Percentiles rank a stretch among this genome's conserved stretches.
Evolutionary conservation across 2,329 filamentous ascomycete genomes (phyloP).

Genomic region (Aspergillus pseudonomiae): DNA sequence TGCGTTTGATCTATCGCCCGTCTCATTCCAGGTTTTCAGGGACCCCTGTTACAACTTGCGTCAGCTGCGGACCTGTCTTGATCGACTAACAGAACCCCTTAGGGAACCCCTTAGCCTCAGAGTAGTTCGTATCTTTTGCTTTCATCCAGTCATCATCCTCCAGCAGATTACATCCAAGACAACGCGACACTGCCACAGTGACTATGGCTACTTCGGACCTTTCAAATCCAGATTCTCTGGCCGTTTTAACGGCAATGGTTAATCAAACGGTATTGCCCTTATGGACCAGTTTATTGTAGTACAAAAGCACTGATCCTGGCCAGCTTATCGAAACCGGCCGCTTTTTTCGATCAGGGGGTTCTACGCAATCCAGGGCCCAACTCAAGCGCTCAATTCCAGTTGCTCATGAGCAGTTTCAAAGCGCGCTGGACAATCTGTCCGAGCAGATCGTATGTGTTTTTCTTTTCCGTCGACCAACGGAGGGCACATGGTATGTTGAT

Average conservation of each 20-base stretch:
- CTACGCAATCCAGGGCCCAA: conserved; percentile 36
- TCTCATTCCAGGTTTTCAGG: neutral
- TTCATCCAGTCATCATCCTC: neutral
- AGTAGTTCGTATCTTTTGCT: neutral
- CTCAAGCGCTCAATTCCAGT: conserved; percentile 42
- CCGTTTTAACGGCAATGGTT: conserved; percentile 37
- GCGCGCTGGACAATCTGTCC: conserved; percentile 43
- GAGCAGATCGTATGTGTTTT: conserved; percentile 45
- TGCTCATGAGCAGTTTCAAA: conserved; percentile 44
- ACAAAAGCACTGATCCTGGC: conserved; percentile 21
- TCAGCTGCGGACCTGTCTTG: neutral
- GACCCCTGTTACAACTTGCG: neutral
- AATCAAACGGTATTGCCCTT: conserved; percentile 39
- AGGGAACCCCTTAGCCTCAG: neutral
- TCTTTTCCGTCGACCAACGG: neutral
- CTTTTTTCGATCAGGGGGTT: conserved; percentile 42
- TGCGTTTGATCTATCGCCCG: conserved; percentile 1
- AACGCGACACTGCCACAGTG: neutral
- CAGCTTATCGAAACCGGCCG: conserved; percentile 47
- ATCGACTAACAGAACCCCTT: neutral
- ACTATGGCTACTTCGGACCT: conserved; percentile 27
- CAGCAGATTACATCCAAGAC: neutral
- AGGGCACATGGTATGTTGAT: neutral
- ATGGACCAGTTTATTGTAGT: neutral
- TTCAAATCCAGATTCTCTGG: conserved; percentile 39